Evolutionary conservation across 139 green algal species (phyloP), one percentile per base, ranked within the genome.

Genomic region (Picochlorum sp.): DNA sequence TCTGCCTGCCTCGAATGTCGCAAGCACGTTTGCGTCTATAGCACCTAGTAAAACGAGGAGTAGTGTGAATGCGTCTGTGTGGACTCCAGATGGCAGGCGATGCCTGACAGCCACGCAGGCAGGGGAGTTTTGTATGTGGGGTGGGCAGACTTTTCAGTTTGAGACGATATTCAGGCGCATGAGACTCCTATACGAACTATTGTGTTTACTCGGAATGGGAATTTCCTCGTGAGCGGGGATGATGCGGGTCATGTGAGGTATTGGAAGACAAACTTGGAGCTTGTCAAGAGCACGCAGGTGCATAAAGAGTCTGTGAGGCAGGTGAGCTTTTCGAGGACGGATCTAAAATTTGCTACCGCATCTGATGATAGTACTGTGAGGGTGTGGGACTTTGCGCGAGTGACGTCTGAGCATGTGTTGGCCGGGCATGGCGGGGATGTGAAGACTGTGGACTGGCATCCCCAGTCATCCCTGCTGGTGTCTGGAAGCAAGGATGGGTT

Each of bases 101-200:
- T 84, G 87, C 65, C 71, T 97, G 32, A 91, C 85, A 1, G 91
- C 82, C 6, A 88, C 84, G 0, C 52, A 87, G 41, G 67, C 64
- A 18, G 92, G 92, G 6, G 89, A 97, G 72, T 89, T 98, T 26
- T 91, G 85, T 16, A 74, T 96, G 20, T 98, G 91, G 91, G 83
- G 85, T 54, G 88, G 81, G 11, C 61, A 54, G 16, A 81, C 75
- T 24, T 97, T 97, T 69, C 82, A 81, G 49, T 95, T 90, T 64
- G 90, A 97, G 68, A 88, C 79, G 28, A 86, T 62, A 74, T 97
- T 56, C 88, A 93, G 79, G 76, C 77, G 1, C 88, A 97, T 68
- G 79, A 95, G 38, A 73, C 71, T 3, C 73, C 87, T 0, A 67
- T 95, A 11, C 57, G 88, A 3, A 72, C 74, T 28, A 81, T 94